Conservation (phyloP, 345 rosid genomes). For the Aegle marmelos region DNA sequence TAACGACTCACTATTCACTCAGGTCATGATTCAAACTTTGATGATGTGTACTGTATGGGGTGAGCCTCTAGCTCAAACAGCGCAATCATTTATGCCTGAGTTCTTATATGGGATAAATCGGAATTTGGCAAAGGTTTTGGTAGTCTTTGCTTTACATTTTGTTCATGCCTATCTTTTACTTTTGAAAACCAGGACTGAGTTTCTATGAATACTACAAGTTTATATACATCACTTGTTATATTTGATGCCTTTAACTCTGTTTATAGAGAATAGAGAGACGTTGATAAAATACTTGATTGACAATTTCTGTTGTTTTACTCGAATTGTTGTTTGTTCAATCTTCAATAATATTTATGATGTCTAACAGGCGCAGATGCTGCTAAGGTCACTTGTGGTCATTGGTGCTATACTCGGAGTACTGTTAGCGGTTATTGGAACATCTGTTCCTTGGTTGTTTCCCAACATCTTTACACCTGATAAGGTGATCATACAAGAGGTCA, state of each 20-base stretch:
- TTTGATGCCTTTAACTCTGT: background rate
- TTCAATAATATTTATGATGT: conserved; percentile 1
- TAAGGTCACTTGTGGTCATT: conserved; percentile 45
- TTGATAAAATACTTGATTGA: background rate
- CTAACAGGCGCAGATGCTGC: conserved; percentile 46
- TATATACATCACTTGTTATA: background rate
- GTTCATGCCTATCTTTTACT: background rate
- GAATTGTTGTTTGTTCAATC: background rate
- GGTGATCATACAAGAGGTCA: conserved; percentile 39
- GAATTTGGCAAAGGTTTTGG: conserved; percentile 41
- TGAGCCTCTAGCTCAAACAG: conserved; percentile 60
- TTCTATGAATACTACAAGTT: background rate
- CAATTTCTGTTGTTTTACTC: background rate
- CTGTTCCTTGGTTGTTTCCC: conserved; percentile 49
- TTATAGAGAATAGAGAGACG: background rate
- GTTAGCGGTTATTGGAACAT: conserved; percentile 38
- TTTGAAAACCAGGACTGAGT: background rate
- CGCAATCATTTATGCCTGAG: conserved; percentile 62
- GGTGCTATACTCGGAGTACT: conserved; percentile 38
- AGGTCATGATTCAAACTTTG: conserved; percentile 45
- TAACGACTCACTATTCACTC: background rate
- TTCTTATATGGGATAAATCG: conserved; percentile 38
- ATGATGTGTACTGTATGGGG: conserved; percentile 50
- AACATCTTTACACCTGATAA: conserved; percentile 45
- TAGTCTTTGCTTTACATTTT: background rate